phyloP scores from a whole-genome alignment of 179 eudicot genomes.

The Beta corolliflora region DNA sequence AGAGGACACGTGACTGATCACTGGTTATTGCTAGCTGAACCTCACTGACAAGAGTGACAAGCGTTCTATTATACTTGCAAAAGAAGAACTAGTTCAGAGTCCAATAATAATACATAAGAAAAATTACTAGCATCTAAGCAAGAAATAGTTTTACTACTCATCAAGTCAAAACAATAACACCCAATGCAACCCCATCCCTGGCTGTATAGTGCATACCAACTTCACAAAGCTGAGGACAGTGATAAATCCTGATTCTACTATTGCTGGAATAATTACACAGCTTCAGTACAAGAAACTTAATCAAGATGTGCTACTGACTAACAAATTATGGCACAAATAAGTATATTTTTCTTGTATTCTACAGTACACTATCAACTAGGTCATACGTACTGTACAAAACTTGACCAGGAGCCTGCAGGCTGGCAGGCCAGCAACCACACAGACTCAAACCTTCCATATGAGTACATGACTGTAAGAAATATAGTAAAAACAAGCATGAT shows the following conservation, averaged over 20 bases:
- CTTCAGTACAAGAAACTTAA: neutral
- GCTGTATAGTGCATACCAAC: neutral
- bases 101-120: neutral
- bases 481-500: neutral
- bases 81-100: too few species aligned
- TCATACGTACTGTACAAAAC: too few species aligned
- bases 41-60: too few species aligned
- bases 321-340: too few species aligned
- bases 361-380: too few species aligned
- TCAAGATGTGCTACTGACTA: too few species aligned
- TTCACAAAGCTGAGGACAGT: neutral
- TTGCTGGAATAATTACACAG: neutral
- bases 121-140: neutral
- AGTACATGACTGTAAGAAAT: constrained; percentile 2
- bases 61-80: too few species aligned
- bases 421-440: neutral
- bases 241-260: neutral
- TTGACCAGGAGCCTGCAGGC: too few species aligned
- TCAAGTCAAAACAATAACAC: neutral
- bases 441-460: constrained; percentile 9
- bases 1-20: neutral
- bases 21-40: too few species aligned
- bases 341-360: too few species aligned
- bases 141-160: neutral
- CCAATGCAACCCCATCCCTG: neutral